These are phyloP conservation scores for Stipa capillata DNA, from an alignment of 176 grass and related monocot genomes.

Conservation along the genomic window DNA sequence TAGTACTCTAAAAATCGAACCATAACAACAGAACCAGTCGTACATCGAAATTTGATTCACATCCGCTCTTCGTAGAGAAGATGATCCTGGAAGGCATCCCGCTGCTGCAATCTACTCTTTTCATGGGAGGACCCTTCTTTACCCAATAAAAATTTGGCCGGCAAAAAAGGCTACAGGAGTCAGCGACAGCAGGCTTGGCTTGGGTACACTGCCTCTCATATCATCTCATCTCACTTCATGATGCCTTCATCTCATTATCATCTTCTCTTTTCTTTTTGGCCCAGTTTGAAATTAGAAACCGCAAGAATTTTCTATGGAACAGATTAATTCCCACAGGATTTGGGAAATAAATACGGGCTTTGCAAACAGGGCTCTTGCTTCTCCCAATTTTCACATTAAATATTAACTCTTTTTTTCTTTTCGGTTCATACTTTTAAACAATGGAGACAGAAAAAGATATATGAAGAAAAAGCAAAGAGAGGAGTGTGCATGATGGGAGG, in stretches of 20 bases:
- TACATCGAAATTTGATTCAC: too few relatives aligned
- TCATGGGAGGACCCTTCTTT: neutral
- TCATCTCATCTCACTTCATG: constrained; percentile 8
- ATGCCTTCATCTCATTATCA: neutral
- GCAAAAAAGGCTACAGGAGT: constrained; percentile 24
- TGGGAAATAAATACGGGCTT: neutral
- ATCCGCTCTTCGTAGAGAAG: too few relatives aligned
- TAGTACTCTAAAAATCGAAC: too few relatives aligned
- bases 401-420: neutral
- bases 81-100: neutral
- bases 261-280: neutral
- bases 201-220: constrained; percentile 8
- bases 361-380: too few relatives aligned
- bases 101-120: neutral
- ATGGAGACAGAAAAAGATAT: too few relatives aligned
- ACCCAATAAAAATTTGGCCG: neutral
- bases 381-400: too few relatives aligned
- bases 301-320: neutral
- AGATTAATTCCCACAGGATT: neutral
- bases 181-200: neutral
- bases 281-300: too few relatives aligned
- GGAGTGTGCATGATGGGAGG: neutral
- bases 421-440: too few relatives aligned
- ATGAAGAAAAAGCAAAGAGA: neutral
- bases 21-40: too few relatives aligned